These are phyloP conservation scores for Candolleomyces eurysporus DNA, from an alignment of 768 basidiomycete genomes.

Conservation along the genomic window DNA sequence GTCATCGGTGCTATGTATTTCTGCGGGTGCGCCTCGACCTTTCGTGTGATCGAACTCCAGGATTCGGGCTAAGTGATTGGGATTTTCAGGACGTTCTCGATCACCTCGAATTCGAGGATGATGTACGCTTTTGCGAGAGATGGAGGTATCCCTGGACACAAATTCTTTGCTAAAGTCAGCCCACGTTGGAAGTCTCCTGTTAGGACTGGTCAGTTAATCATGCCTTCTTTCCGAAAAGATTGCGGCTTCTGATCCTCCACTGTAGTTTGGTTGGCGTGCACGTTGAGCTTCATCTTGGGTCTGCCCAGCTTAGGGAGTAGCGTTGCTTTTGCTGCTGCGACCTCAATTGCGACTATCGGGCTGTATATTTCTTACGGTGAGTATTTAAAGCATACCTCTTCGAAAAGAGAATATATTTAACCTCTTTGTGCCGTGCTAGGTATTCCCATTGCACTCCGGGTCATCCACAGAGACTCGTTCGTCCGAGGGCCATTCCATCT, in stretches of 20 bases:
- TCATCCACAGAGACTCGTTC: constrained; percentile 59
- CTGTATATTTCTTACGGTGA: constrained; percentile 73
- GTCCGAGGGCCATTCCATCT: constrained; percentile 72
- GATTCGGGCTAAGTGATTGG: background rate
- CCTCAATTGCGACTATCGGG: constrained; percentile 70
- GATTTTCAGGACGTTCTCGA: constrained; percentile 59
- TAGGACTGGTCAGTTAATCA: constrained; percentile 50
- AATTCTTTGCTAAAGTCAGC: constrained; percentile 65
- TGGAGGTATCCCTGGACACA: constrained; percentile 67
- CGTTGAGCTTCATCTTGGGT: constrained; percentile 71
- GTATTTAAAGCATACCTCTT: constrained; percentile 1
- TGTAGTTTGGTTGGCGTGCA: constrained; percentile 76
- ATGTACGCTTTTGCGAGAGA: constrained; percentile 82
- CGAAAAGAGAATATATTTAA: background rate
- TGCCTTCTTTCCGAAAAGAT: background rate
- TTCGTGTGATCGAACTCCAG: background rate
- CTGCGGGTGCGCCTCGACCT: constrained; percentile 49
- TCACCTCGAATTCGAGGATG: constrained; percentile 80
- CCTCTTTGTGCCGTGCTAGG: background rate
- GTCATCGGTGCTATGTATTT: constrained; percentile 74
- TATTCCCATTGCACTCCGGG: constrained; percentile 68
- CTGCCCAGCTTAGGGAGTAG: constrained; percentile 71
- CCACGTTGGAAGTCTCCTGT: constrained; percentile 58
- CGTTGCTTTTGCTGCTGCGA: constrained; percentile 65
- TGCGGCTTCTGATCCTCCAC: background rate